phyloP scores from a whole-genome alignment of 75 land plant species.

The Cunninghamia lanceolata region DNA sequence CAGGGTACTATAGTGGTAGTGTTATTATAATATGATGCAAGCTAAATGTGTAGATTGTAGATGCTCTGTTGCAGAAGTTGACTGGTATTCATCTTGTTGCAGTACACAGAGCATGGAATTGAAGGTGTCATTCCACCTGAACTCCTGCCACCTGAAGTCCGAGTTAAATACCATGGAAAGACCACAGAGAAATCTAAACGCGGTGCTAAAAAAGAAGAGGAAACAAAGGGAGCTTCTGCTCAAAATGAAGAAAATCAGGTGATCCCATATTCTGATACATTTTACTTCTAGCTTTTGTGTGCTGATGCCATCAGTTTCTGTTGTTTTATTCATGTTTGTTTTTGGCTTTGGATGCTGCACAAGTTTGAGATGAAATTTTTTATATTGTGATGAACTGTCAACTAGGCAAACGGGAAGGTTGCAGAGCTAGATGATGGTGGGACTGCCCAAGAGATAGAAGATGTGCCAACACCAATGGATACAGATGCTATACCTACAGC shows the following conservation, averaged over 20 bases:
- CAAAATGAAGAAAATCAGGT: slow-evolving; percentile 61
- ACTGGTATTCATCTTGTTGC: slow-evolving; percentile 18
- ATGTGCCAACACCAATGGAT: slow-evolving; percentile 44
- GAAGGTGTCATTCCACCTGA: slow-evolving; percentile 96
- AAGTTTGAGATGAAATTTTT: neutral
- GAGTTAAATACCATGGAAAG: slow-evolving; percentile 63
- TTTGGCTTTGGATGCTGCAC: neutral
- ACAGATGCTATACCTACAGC: slow-evolving; percentile 31
- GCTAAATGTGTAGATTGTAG: neutral
- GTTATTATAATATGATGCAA: neutral
- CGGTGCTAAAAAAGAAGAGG: slow-evolving; percentile 75
- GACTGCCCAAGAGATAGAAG: slow-evolving; percentile 45
- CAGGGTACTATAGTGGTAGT: slow-evolving; percentile 37
- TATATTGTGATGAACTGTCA: neutral
- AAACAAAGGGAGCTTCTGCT: slow-evolving; percentile 33
- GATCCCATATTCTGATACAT: neutral
- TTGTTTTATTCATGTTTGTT: neutral
- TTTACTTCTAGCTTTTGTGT: neutral
- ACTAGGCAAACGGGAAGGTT: slow-evolving; percentile 11
- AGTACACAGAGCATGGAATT: slow-evolving; percentile 91
- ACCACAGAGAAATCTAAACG: slow-evolving; percentile 67
- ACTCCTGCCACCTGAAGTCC: slow-evolving; percentile 74
- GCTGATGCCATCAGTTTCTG: neutral
- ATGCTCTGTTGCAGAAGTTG: neutral
- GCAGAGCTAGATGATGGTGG: slow-evolving; percentile 54